Conservation (phyloP, 2,329 filamentous ascomycete genomes). For the Aspergillus niger region DNA sequence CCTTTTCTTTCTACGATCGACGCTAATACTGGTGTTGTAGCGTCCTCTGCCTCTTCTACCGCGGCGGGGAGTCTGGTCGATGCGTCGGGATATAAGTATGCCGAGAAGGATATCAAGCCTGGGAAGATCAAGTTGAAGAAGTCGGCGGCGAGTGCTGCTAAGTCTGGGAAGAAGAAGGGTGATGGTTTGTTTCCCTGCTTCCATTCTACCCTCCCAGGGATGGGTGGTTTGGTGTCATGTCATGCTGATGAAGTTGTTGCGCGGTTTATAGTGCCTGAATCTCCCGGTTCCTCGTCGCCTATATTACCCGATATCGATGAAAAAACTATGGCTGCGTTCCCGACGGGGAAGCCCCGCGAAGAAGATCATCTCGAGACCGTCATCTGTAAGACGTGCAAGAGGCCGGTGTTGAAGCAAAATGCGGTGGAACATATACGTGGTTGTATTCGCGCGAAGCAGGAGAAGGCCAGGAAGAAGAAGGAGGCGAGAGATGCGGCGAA, state of each 20-base stretch:
- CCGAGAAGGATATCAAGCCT: slow-evolving; percentile 47
- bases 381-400: slow-evolving; percentile 92
- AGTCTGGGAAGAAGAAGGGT: slow-evolving; percentile 34
- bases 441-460: slow-evolving; percentile 82
- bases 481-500: slow-evolving; percentile 72
- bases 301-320: slow-evolving; percentile 67
- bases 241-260: too few species aligned
- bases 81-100: slow-evolving; percentile 50
- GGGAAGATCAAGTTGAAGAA: slow-evolving; percentile 50
- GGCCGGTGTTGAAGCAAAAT: slow-evolving; percentile 73
- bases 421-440: slow-evolving; percentile 78
- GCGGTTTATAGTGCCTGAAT: slow-evolving; percentile 7
- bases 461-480: slow-evolving; percentile 76
- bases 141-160: slow-evolving; percentile 14
- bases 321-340: slow-evolving; percentile 74
- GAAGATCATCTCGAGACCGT: slow-evolving; percentile 79
- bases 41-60: slow-evolving; percentile 28
- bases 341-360: slow-evolving; percentile 77
- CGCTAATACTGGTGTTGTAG: slow-evolving; percentile 13
- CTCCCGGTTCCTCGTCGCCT: slow-evolving; percentile 41
- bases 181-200: slow-evolving; percentile 26
- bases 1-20: too few species aligned
- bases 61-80: slow-evolving; percentile 43
- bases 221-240: too few species aligned
- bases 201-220: too few species aligned